Evolutionary conservation across 768 basidiomycete species (phyloP), one percentile per base, ranked within the genome.

Genomic region (Coprinopsis sp.): DNA sequence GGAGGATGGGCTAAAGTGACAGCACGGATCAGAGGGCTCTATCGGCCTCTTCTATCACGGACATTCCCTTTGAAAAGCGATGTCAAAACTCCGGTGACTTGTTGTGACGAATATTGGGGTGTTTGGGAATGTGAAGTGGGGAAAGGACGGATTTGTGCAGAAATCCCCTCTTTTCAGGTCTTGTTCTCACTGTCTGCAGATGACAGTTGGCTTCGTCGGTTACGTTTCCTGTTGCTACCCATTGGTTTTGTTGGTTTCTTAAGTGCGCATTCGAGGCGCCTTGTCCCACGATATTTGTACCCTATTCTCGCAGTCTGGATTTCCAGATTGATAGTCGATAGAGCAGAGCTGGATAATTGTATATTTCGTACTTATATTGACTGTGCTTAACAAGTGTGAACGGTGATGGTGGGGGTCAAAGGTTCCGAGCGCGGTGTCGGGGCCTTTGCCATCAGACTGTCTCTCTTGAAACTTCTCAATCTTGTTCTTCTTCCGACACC

Each of bases 191-290:
- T 53, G 59, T 59, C 60, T 60, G 57, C 55, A 55, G 62, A 61
- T 68, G 68, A 70, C 65, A 68, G 70, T 70, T 69, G 66, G 55
- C 49, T 59, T 64, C 60, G 59, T 58, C 52, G n/a, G 54, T 77
- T 76, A 75, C 72, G 74, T 74, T 70, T 61, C 51, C 63, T 68
- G 74, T 76, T 75, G 74, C 74, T 64, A 73, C 65, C 70, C 66
- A 65, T 62, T 62, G 70, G n/a, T 68, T 68, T 69, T 68, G 57
- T 68, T 69, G 61, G 62, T 58, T 53, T 55, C 52, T 67, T 72
- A 72, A 64, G 65, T 58, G 68, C 71, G 68, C 70, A 62, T 65
- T 72, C 58, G 52, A 58, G 61, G 70, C 73, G 72, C 72, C 65
- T 72, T 62, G 64, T 72, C 71, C 64, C 71, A 75, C 73, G 73